Percentiles rank a stretch among this genome's conserved stretches.
phyloP scores from a whole-genome alignment of 148 eudicot species.

The Agrostemma githago region DNA sequence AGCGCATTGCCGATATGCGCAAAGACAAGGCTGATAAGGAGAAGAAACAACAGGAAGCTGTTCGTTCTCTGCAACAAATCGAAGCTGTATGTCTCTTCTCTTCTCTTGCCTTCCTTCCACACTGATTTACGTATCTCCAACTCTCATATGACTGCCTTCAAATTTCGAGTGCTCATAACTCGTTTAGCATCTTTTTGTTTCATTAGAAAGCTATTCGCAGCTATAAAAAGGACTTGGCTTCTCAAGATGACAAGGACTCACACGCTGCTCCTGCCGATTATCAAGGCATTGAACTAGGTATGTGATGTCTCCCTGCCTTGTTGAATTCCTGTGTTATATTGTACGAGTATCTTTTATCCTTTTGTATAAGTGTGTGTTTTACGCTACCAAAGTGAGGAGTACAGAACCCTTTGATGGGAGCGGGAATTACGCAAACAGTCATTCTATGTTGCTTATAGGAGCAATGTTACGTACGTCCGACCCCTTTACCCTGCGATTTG shows the following conservation, averaged over 20 bases:
- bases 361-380: neutral
- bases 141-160: neutral
- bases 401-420: too few relatives aligned
- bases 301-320: neutral
- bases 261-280: constrained; percentile 48
- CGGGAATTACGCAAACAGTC: too few relatives aligned
- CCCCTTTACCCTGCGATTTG: too few relatives aligned
- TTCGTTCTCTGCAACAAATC: constrained; percentile 66
- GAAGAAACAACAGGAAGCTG: constrained; percentile 66
- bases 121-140: neutral
- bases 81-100: constrained; percentile 62
- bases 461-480: too few relatives aligned
- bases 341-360: neutral
- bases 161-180: neutral
- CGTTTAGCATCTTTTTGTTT: neutral
- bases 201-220: constrained; percentile 84
- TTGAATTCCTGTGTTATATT: neutral
- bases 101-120: neutral
- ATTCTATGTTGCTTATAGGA: too few relatives aligned
- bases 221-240: constrained; percentile 78
- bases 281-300: constrained; percentile 47
- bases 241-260: constrained; percentile 51
- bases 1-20: constrained; percentile 76
- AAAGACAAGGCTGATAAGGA: constrained; percentile 76
- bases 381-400: neutral